These are phyloP conservation scores for Neoboletus subvelutipes DNA, from an alignment of 768 basidiomycete genomes.

Conservation along the genomic window DNA sequence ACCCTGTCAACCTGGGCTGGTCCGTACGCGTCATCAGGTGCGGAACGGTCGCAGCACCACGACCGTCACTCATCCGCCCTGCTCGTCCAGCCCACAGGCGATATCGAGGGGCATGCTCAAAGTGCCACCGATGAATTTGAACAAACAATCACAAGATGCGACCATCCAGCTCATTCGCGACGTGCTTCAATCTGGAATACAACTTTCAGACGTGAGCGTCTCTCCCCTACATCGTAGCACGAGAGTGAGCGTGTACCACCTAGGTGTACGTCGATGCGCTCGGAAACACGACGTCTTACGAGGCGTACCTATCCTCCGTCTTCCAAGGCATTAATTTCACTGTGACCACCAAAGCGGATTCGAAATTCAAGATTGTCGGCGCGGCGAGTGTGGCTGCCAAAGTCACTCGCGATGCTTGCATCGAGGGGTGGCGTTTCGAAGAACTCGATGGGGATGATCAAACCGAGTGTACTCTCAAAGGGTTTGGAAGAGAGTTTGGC, in stretches of 20 bases:
- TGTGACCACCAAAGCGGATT: slow-evolving; percentile 90
- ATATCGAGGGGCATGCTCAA: slow-evolving; percentile 92
- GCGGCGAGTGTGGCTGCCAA: slow-evolving; percentile 99
- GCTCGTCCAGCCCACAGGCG: slow-evolving; percentile 68
- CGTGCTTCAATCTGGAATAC: slow-evolving; percentile 76
- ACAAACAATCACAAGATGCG: slow-evolving; percentile 84
- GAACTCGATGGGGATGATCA: slow-evolving; percentile 42
- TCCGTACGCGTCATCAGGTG: slow-evolving; percentile 78
- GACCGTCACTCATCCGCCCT: not conserved
- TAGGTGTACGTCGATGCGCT: slow-evolving; percentile 97
- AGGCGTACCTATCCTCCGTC: slow-evolving; percentile 72
- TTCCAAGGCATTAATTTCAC: slow-evolving; percentile 89
- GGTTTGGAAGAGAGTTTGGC: slow-evolving; percentile 49
- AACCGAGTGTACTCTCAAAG: slow-evolving; percentile 1
- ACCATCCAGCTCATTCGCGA: slow-evolving; percentile 87
- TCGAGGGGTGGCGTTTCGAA: slow-evolving; percentile 83
- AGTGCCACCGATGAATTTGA: slow-evolving; percentile 80
- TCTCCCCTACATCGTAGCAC: not conserved
- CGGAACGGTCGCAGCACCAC: not conserved
- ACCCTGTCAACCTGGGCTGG: slow-evolving; percentile 75
- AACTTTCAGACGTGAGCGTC: slow-evolving; percentile 66
- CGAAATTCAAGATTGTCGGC: slow-evolving; percentile 94
- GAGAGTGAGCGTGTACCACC: not conserved
- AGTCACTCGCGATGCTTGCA: slow-evolving; percentile 88
- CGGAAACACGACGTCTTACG: slow-evolving; percentile 82